phyloP scores from a whole-genome alignment of 495 filamentous ascomycete genomes.

The Penicillium dipodomyicola region DNA sequence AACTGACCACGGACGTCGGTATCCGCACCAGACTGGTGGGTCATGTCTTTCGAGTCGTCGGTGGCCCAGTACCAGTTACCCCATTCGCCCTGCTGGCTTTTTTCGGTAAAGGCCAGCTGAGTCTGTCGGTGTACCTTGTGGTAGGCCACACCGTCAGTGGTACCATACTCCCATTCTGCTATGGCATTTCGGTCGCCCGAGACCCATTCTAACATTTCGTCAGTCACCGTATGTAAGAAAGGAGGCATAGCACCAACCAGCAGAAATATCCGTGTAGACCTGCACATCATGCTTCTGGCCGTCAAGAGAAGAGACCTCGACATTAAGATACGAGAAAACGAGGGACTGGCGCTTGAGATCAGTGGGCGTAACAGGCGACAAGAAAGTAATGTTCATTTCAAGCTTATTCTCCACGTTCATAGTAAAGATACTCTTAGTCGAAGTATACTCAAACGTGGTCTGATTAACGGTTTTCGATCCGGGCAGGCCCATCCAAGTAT shows the following conservation, averaged over 20 bases:
- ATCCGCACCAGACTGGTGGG: conserved; percentile 52
- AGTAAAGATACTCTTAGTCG: conserved; percentile 56
- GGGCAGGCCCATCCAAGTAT: conserved; percentile 57
- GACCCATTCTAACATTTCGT: conserved; percentile 52
- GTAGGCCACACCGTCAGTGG: conserved; percentile 46
- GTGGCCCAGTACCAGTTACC: conserved; percentile 59
- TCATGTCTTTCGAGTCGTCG: conserved; percentile 35
- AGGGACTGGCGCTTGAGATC: conserved; percentile 57
- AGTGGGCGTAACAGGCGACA: conserved; percentile 56
- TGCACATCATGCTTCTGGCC: conserved; percentile 54
- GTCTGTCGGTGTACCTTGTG: conserved; percentile 53
- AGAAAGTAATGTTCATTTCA: conserved; percentile 55
- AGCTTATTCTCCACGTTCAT: conserved; percentile 48
- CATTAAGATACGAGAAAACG: conserved; percentile 54
- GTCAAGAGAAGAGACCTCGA: conserved; percentile 53
- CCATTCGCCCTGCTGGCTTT: conserved; percentile 56
- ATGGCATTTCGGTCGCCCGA: conserved; percentile 50
- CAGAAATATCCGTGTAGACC: conserved; percentile 60
- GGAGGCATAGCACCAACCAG: conserved; percentile 39
- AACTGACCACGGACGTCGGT: conserved; percentile 50
- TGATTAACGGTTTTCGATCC: conserved; percentile 46
- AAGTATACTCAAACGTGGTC: conserved; percentile 55
- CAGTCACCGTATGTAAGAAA: not conserved
- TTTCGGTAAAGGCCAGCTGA: conserved; percentile 54
- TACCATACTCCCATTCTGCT: conserved; percentile 56